Conservation (phyloP, 1,284 basidiomycete genomes). For the Pseudozyma sp. region DNA sequence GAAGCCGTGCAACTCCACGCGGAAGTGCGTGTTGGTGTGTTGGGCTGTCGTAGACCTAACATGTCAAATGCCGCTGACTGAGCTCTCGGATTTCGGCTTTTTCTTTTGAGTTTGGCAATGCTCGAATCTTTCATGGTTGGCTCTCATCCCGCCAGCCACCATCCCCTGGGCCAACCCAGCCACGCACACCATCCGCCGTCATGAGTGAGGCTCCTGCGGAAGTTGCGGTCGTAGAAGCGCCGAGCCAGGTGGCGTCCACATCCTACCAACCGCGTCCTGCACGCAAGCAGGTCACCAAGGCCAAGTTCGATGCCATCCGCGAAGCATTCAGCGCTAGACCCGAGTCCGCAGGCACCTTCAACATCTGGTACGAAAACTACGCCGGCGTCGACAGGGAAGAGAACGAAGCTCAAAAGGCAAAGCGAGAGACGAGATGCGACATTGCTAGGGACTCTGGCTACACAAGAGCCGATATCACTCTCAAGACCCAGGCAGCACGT, state of each 20-base stretch:
- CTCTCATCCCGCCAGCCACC: background rate
- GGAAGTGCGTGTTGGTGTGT: background rate
- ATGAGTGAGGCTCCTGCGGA: slow-evolving; percentile 29
- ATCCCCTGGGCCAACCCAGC: background rate
- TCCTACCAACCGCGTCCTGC: slow-evolving; percentile 60
- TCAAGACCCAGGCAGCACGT: slow-evolving; percentile 31
- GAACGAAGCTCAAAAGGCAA: slow-evolving; percentile 76
- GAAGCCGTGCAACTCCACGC: background rate
- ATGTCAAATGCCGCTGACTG: too few relatives aligned
- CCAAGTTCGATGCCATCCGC: slow-evolving; percentile 62
- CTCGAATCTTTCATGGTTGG: too few relatives aligned
- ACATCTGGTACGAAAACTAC: slow-evolving; percentile 99
- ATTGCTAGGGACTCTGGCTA: slow-evolving; percentile 90
- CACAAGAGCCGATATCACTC: slow-evolving; percentile 72
- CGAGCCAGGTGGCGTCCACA: slow-evolving; percentile 29
- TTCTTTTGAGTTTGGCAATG: background rate
- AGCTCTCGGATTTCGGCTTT: slow-evolving; percentile 14
- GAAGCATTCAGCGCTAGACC: slow-evolving; percentile 52
- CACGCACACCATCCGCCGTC: background rate
- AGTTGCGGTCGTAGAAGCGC: slow-evolving; percentile 3
- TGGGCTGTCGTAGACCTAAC: background rate
- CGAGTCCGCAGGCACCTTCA: slow-evolving; percentile 69
- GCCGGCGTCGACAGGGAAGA: slow-evolving; percentile 74
- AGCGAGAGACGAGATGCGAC: slow-evolving; percentile 89
- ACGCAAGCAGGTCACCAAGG: slow-evolving; percentile 60